These are phyloP conservation scores for Colletotrichum godetiae DNA, from an alignment of 2,329 filamentous ascomycete genomes.

Conservation along the genomic window DNA sequence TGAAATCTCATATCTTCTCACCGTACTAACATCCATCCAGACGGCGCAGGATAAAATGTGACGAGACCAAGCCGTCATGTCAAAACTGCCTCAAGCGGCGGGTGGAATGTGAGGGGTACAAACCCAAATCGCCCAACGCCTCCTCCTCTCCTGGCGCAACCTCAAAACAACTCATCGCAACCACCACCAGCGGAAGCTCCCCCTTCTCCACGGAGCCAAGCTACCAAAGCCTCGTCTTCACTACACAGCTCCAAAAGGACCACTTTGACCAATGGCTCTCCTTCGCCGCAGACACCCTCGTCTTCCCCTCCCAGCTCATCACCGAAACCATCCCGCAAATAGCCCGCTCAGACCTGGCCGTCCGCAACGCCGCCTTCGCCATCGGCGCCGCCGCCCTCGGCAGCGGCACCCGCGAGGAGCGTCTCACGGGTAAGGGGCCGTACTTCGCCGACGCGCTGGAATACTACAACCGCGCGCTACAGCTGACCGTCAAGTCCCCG, in stretches of 20 bases:
- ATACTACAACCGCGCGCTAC: slow-evolving; percentile 24
- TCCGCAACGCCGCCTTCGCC: slow-evolving; percentile 53
- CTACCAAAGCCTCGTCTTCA: slow-evolving; percentile 26
- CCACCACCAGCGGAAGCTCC: background rate
- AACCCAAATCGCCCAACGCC: background rate
- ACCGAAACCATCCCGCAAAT: slow-evolving; percentile 37
- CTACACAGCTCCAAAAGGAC: slow-evolving; percentile 24
- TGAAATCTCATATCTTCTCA: no score
- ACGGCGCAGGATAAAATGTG: slow-evolving; percentile 27
- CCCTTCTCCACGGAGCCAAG: slow-evolving; percentile 18
- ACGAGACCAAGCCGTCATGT: slow-evolving; percentile 27
- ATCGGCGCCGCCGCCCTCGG: slow-evolving; percentile 45
- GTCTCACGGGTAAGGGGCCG: slow-evolving; percentile 5
- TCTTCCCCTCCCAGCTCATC: slow-evolving; percentile 29
- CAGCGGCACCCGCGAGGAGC: slow-evolving; percentile 16
- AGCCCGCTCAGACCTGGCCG: slow-evolving; percentile 35
- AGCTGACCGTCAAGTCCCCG: background rate
- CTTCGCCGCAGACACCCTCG: slow-evolving; percentile 9
- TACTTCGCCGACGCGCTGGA: slow-evolving; percentile 13
- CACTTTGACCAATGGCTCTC: slow-evolving; percentile 28
- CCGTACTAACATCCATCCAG: background rate
- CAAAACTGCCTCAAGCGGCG: slow-evolving; percentile 24
- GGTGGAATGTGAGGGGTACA: slow-evolving; percentile 25
- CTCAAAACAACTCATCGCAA: background rate
- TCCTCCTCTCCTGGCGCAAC: background rate